Evolutionary conservation across 2,329 filamentous ascomycete species (phyloP), one percentile per base, ranked within the genome.

Genomic region (Botrytis elliptica): DNA sequence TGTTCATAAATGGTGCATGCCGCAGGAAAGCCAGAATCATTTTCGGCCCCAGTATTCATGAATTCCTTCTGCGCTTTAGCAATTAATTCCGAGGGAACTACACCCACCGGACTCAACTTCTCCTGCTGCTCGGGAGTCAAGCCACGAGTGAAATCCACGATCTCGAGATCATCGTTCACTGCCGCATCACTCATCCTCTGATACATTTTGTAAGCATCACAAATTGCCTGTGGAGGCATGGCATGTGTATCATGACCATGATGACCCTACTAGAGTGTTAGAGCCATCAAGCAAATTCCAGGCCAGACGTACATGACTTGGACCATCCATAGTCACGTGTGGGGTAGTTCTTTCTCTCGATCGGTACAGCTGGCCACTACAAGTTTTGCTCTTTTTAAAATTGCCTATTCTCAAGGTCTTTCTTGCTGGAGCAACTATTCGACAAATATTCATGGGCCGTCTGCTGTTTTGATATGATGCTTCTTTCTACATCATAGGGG

Each of bases 151-250:
- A 81, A 81, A 71, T 81, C 80, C 6, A 81, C 75, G 36, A 81
- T 74, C n/a, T 78, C 74, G 25, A 77, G 66, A 73, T 81, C 79
- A 33, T 73, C n/a, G 22, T 78, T 74, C 5, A 81, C 74, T 9
- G 73, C 75, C 9, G 46, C 66, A 64, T 79, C 78, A 36, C 77
- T 74, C 76, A 80, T 78, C 65, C 77, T 78, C 59, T 81, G 78
- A 62, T 81, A 81, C 64, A 78, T 80, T 65, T 80, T 80, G 55
- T 80, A 81, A n/a, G 76, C 71, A 75, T 81, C 77, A 46, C 79
- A 80, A 22, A 81, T 79, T 44, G 77, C 78, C 60, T 80, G 78
- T 7, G 80, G 80, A 4, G 80, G 80, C n/a, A 79, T 75, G n/a
- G 79, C 80, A 75, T 81, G 79, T 3, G 79, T 80, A 74, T 81